phyloP scores from a whole-genome alignment of 192 early-diverging fungal genomes.

The Backusella macrospora region DNA sequence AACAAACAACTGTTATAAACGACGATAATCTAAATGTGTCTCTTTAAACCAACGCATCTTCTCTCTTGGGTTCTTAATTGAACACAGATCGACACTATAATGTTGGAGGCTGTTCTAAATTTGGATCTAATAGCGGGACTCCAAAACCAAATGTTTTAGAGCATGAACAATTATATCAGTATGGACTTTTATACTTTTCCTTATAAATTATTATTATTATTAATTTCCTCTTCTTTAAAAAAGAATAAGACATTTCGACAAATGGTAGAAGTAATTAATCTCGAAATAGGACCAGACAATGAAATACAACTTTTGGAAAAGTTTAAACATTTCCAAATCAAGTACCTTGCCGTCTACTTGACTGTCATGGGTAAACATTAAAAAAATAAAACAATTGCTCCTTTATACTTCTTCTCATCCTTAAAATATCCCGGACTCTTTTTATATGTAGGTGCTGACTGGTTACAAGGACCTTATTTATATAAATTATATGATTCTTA shows the following conservation, averaged over 20 bases:
- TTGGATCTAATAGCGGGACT: neutral
- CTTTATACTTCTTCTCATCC: neutral
- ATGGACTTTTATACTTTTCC: no score
- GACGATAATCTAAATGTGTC: no score
- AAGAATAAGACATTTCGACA: no score
- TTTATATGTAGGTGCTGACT: conserved; percentile 42
- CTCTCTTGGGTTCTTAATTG: neutral
- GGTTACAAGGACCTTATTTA: conserved; percentile 63
- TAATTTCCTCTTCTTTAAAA: neutral
- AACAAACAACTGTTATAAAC: no score
- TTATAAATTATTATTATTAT: neutral
- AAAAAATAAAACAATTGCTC: neutral
- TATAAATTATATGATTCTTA: conserved; percentile 69
- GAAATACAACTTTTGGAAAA: conserved; percentile 11
- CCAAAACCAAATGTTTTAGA: neutral
- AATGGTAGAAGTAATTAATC: conserved; percentile 1
- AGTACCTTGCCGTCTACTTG: conserved; percentile 39
- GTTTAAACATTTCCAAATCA: conserved; percentile 20
- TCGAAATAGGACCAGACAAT: conserved; percentile 19
- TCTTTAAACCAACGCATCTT: no score
- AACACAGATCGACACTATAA: neutral
- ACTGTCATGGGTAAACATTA: conserved; percentile 31
- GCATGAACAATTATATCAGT: neutral
- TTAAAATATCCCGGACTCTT: no score
- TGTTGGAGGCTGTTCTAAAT: neutral